Base-by-base conservation (phyloP, 345 rosid species). In the Syzygium aromaticum region DNA sequence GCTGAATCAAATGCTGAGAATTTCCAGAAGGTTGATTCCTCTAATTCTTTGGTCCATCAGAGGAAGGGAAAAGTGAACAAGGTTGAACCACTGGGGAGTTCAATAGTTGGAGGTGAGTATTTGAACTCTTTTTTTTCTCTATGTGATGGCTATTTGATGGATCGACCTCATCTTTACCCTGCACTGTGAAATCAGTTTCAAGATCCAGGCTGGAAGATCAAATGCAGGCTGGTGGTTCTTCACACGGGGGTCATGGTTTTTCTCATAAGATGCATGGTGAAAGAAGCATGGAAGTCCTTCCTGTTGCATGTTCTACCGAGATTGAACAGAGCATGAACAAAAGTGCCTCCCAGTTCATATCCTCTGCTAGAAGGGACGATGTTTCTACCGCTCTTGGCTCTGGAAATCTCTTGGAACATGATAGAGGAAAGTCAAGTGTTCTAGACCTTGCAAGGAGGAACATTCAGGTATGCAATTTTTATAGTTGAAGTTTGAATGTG, bases 21-120 rank as follows among this genome's bases (percentile, higher is more conserved):
- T 57, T 57, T 91, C 87, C 96, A 92, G 85, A 93, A 93, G 88
- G 89, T 85, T 88, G 97, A 96, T 85, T 84, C 91, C 64, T 88
- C 73, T 53, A 91, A 88, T 51, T 51, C 90, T 87, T 88, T 89
- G 19, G 90, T 87, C 86, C 90, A 92, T 87, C 88, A 89, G 61
- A 90, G 95, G 90, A 92, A 93, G 87, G 96, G 95, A 83, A 96
- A 95, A 91, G 83, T 92, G 88, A 92, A 90, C 91, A 95, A 93
- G 91, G 93, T 93, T 86, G 96, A 95, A 40, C 88, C 91, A 30
- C 85, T 93, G 3, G 94, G 96, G 82, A 86, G 87, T 87, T 56
- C 95, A 67, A 90, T 85, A 89, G 92, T 86, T 88, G 91, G 90
- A 86, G 89, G 90, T 88, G 95, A 91, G 77, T 87, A 86, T 85